Evolutionary conservation across 2,329 filamentous ascomycete species (phyloP).

Genomic region (Xylariaceae sp.): DNA sequence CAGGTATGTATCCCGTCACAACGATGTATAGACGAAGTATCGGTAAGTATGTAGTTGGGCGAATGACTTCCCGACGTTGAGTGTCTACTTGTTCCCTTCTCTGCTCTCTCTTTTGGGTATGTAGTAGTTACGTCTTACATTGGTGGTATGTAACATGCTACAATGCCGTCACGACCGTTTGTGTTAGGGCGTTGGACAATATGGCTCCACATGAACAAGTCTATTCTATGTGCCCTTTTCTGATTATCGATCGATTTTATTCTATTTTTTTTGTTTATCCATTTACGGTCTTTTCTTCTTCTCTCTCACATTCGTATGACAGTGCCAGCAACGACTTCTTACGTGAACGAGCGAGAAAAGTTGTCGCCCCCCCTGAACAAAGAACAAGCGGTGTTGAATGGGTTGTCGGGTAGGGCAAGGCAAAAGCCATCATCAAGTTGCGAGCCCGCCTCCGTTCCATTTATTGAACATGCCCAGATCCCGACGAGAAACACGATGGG

Average conservation of each 20-base stretch:
- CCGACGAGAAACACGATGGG: background rate
- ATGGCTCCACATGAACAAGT: background rate
- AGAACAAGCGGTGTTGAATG: background rate
- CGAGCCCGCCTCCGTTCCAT: background rate
- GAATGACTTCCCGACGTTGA: no score
- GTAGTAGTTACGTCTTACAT: no score
- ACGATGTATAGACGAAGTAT: no score
- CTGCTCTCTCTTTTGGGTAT: no score
- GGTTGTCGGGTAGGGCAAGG: background rate
- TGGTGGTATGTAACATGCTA: background rate
- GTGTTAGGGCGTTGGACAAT: background rate
- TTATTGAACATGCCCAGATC: background rate
- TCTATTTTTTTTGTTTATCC: background rate
- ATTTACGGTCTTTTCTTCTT: background rate
- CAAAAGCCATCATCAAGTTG: background rate
- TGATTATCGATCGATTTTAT: background rate
- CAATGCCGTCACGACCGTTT: background rate
- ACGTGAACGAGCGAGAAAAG: background rate
- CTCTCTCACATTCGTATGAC: background rate
- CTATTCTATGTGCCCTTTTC: background rate
- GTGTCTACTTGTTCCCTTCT: no score
- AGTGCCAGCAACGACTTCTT: background rate
- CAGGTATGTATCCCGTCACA: no score
- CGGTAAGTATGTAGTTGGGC: no score
- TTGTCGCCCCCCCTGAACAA: background rate